A percentile compares a stretch with the other conserved stretches of the same genome.
These are phyloP conservation scores for Sungouiozyma ichnusensis DNA, from an alignment of 805 yeast species.

Conservation along the genomic window DNA sequence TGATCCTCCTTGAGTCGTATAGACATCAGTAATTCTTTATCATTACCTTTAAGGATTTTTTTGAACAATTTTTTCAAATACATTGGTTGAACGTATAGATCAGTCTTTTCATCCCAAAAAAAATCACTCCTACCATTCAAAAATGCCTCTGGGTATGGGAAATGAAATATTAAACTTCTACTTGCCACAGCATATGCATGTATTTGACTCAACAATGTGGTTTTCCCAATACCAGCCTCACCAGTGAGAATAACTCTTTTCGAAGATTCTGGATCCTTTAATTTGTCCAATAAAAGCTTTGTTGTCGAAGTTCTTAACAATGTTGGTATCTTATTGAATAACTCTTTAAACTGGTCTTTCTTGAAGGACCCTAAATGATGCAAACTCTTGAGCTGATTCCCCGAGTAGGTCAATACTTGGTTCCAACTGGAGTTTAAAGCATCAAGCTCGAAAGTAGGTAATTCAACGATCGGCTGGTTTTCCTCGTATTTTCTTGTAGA, in stretches of 20 bases:
- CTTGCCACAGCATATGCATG: conserved; percentile 29
- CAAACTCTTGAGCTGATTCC: conserved; percentile 34
- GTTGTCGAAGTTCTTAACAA: conserved; percentile 44
- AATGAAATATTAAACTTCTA: conserved; percentile 53
- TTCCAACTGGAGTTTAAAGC: conserved; percentile 12
- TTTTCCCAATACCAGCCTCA: conserved; percentile 69
- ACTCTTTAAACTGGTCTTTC: conserved; percentile 57
- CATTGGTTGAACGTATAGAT: conserved; percentile 69
- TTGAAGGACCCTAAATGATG: conserved; percentile 52
- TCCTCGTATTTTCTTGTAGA: conserved; percentile 22
- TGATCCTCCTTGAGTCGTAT: conserved; percentile 29
- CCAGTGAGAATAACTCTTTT: conserved; percentile 56
- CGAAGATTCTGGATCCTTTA: conserved; percentile 28
- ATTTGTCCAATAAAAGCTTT: conserved; percentile 30
- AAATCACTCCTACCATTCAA: conserved; percentile 70
- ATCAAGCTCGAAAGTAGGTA: conserved; percentile 14
- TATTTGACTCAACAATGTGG: conserved; percentile 55
- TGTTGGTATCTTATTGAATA: conserved; percentile 50
- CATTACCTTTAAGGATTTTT: conserved; percentile 40
- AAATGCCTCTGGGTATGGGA: conserved; percentile 50
- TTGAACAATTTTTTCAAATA: conserved; percentile 48
- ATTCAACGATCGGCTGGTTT: conserved; percentile 19
- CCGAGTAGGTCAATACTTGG: conserved; percentile 33
- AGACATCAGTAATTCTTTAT: conserved; percentile 27
- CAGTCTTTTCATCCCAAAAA: conserved; percentile 38